Conservation (phyloP, 495 filamentous ascomycete genomes). For the Lophiostoma macrostomum region DNA sequence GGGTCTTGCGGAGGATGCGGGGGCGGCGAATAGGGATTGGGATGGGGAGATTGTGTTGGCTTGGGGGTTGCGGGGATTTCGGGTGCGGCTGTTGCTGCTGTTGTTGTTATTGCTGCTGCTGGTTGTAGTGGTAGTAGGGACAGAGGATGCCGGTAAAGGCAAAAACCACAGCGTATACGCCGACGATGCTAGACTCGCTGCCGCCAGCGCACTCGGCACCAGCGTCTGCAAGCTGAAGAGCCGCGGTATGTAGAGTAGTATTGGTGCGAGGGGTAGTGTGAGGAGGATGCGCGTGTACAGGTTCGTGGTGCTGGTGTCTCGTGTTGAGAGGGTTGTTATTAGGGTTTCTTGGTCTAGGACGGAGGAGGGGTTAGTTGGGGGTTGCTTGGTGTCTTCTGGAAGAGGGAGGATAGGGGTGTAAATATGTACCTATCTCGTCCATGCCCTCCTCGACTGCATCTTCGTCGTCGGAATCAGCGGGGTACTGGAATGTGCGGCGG, state of each 20-base stretch:
- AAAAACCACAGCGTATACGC: constrained; percentile 32
- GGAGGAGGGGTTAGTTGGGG: neutral
- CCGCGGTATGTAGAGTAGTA: constrained; percentile 22
- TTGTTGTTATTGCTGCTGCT: no score
- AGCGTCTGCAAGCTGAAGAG: neutral
- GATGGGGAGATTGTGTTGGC: no score
- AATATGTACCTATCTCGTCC: constrained; percentile 38
- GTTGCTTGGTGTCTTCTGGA: neutral
- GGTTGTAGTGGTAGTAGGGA: neutral
- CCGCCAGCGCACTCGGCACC: neutral
- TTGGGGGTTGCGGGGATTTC: neutral
- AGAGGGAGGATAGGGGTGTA: neutral
- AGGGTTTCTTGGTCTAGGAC: constrained; percentile 30
- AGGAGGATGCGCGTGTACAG: constrained; percentile 32
- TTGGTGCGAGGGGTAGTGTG: constrained; percentile 16
- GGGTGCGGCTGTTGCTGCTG: no score
- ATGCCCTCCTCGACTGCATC: constrained; percentile 37
- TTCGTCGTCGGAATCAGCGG: constrained; percentile 33
- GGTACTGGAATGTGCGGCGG: constrained; percentile 40
- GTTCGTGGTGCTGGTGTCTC: constrained; percentile 22
- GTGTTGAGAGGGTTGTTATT: constrained; percentile 15
- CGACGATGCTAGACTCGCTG: constrained; percentile 14
- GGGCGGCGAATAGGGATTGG: no score
- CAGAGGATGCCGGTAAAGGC: constrained; percentile 17
- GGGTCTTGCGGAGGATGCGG: neutral